Percentiles rank a stretch among this genome's conserved stretches.
Conservation (phyloP, 305 asterid species). For the Petunia hybrid region DNA sequence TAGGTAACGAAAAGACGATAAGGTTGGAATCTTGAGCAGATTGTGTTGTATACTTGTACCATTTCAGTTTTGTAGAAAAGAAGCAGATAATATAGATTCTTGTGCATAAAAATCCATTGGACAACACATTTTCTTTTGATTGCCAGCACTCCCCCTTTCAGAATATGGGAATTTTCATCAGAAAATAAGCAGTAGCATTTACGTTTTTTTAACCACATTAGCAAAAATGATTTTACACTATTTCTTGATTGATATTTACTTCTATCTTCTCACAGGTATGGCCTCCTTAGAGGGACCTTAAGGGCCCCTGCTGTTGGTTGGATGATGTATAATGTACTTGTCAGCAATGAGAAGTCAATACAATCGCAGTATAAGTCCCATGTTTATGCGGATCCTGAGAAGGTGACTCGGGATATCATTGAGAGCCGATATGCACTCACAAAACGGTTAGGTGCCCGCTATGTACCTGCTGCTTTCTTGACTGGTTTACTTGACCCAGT, state of each 20-base stretch:
- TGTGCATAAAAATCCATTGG: slow-evolving; percentile 10
- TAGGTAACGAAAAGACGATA: not conserved
- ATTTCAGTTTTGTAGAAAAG: slow-evolving; percentile 3
- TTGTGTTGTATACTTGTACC: not conserved
- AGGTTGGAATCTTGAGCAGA: not conserved
- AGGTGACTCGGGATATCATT: slow-evolving; percentile 73
- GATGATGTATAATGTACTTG: slow-evolving; percentile 98
- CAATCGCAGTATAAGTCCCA: slow-evolving; percentile 94
- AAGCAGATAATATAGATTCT: slow-evolving; percentile 21
- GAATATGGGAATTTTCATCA: slow-evolving; percentile 4
- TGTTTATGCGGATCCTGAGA: slow-evolving; percentile 86
- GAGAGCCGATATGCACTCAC: slow-evolving; percentile 85
- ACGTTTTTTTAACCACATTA: not conserved
- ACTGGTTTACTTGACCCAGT: slow-evolving; percentile 95
- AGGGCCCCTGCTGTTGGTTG: slow-evolving; percentile 97
- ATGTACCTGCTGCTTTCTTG: slow-evolving; percentile 93
- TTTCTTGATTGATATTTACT: not conserved
- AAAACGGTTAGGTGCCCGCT: slow-evolving; percentile 82
- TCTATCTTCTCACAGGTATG: slow-evolving; percentile 59
- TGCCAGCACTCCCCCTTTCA: not conserved
- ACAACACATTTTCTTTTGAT: slow-evolving; percentile 2
- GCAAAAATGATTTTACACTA: slow-evolving; percentile 9
- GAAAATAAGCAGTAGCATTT: not conserved
- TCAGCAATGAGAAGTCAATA: slow-evolving; percentile 93
- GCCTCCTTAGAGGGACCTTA: slow-evolving; percentile 85